A percentile compares a stretch with the other conserved stretches of the same genome.
These are phyloP conservation scores for Clohesyomyces aquaticus DNA, from an alignment of 495 filamentous ascomycete genomes.

Conservation along the genomic window DNA sequence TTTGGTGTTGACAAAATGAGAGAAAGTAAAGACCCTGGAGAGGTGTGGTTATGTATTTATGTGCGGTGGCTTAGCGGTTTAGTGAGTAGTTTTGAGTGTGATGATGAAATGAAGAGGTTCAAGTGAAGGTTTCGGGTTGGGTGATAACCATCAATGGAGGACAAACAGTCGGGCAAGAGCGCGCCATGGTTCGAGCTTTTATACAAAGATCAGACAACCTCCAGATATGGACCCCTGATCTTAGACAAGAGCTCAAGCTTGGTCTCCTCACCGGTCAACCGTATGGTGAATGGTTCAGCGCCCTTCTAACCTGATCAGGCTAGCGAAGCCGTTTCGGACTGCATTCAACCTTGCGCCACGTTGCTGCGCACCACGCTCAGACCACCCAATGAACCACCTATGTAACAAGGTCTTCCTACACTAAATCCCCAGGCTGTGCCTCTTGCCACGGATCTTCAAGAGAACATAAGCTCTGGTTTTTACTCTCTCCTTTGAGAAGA, in stretches of 20 bases:
- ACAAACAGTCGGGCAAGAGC: background rate
- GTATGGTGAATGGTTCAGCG: no score
- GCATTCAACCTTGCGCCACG: constrained; percentile 20
- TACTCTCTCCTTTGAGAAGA: background rate
- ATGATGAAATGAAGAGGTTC: background rate
- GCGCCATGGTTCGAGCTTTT: background rate
- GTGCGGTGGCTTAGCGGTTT: background rate
- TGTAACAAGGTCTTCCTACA: no score
- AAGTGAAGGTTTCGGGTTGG: background rate
- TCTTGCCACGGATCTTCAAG: no score
- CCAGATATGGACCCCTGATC: background rate
- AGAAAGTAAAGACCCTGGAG: background rate
- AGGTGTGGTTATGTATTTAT: background rate
- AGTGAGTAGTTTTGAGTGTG: background rate
- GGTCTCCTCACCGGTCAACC: no score
- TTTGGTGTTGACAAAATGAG: constrained; percentile 3
- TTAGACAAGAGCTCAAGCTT: background rate
- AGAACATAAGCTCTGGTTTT: background rate
- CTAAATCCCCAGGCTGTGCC: no score
- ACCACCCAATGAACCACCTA: background rate
- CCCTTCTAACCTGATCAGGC: no score
- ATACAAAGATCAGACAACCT: no score
- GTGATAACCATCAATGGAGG: background rate
- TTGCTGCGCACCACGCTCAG: background rate
- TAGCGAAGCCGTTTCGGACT: no score